Evolutionary conservation across 139 green algal genomes (phyloP), one percentile per base, ranked within the genome.

Genomic region (Gonium pectorale): DNA sequence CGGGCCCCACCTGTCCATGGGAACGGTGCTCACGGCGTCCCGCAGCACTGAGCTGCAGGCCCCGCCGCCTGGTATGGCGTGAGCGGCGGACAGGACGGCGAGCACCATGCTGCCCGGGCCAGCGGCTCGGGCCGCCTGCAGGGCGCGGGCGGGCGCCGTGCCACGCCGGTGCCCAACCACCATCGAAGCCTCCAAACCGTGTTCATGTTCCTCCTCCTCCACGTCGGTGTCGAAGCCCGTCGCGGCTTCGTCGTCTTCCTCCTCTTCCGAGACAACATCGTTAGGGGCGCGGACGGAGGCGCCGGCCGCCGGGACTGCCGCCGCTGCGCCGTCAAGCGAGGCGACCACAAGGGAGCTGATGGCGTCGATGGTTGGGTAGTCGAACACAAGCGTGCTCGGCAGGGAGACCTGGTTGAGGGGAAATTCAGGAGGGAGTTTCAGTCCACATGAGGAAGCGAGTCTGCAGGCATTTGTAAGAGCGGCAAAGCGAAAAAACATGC

Each of bases 361-460:
- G 41, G 90, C 93, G 41, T 87, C 71, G 0, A 92, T 59, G 13
- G 93, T 92, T 27, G 94, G 92, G 83, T 93, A 94, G 83, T 97
- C 94, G 73, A 97, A 94, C 11, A 90, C 88, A 24, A 96, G 75
- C 0, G 94, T 96, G 35, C 86, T 82, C 13, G 94, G 91, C 67
- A 97, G 86, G 24, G 89, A 56, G n/a, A 95, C 24, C 24, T 88
- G 87, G 79, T 29, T n/a, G 15, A 49, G 64, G 33, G 5, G 33
- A 24, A 35, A 13, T 72, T 72, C 33, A 49, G 26, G 64, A 54
- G 22, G 31, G 5, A 33, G 33, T 69, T 40, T 69, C 62, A 37
- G 29, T n/a, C n/a, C n/a, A n/a, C 62, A 69, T 4, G 29, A 41
- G 9, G 62, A 40, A 40, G 38, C 29, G 62, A 69, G 49, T 56